phyloP scores from a whole-genome alignment of 495 filamentous ascomycete species.

The Penicillium simplicissimum region DNA sequence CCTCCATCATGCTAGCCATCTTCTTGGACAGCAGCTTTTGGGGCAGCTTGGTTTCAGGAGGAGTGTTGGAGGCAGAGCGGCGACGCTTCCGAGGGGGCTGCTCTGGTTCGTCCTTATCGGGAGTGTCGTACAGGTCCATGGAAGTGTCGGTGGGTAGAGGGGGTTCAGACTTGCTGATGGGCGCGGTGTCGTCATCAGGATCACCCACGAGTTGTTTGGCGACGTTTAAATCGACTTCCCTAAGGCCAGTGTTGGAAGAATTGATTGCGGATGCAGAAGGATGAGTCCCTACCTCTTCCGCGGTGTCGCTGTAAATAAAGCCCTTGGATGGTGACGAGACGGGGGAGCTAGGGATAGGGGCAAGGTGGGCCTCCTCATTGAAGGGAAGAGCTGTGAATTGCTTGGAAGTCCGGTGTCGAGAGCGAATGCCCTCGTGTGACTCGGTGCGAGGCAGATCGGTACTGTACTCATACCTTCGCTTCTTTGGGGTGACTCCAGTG shows the following conservation, averaged over 20 bases:
- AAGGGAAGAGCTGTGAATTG: constrained; percentile 41
- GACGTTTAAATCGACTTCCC: constrained; percentile 58
- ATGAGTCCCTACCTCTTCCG: constrained; percentile 44
- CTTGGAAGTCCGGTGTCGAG: constrained; percentile 51
- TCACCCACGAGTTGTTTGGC: constrained; percentile 39
- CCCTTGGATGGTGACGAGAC: constrained; percentile 38
- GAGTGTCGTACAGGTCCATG: constrained; percentile 21
- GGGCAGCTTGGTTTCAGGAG: constrained; percentile 41
- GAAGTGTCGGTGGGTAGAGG: constrained; percentile 15
- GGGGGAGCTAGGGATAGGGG: constrained; percentile 28
- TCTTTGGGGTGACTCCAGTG: constrained; percentile 85
- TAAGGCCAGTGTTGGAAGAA: constrained; percentile 51
- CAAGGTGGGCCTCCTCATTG: constrained; percentile 31
- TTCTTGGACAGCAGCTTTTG: constrained; percentile 49
- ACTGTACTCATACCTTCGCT: constrained; percentile 73
- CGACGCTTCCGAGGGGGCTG: constrained; percentile 55
- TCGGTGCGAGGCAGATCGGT: constrained; percentile 74
- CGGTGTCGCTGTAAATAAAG: constrained; percentile 47
- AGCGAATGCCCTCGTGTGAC: constrained; percentile 65
- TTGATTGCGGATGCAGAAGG: constrained; percentile 37
- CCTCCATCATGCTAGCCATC: constrained; percentile 50
- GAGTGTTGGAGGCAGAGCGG: constrained; percentile 40
- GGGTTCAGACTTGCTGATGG: constrained; percentile 24
- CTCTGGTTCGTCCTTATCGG: constrained; percentile 43
- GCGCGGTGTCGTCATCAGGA: constrained; percentile 12